A percentile compares a stretch with the other conserved stretches of the same genome.
Evolutionary conservation across 2,329 filamentous ascomycete genomes (phyloP).

Genomic region (Curvularia verruculosa): DNA sequence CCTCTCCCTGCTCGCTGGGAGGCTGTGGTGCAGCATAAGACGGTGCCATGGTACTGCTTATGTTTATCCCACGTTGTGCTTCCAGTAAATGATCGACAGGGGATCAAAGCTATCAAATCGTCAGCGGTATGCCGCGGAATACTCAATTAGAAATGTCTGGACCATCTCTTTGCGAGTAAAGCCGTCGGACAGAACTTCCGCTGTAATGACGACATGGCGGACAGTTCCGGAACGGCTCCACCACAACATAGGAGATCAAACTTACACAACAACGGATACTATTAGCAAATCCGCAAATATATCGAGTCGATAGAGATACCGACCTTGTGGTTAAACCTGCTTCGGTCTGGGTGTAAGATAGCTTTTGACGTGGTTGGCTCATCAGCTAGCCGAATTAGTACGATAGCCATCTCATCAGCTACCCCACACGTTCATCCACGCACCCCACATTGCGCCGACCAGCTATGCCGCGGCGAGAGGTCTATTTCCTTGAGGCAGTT

Average conservation of each 20-base stretch:
- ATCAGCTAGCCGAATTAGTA: constrained; percentile 1
- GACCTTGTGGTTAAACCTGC: background rate
- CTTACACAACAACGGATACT: background rate
- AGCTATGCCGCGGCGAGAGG: background rate
- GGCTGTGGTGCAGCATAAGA: constrained; percentile 39
- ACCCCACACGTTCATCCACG: constrained; percentile 3
- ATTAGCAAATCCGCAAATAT: background rate
- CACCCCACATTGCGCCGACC: constrained; percentile 1
- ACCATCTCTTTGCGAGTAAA: background rate
- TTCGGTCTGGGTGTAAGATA: background rate
- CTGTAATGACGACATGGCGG: constrained; percentile 1
- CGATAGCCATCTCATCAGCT: background rate
- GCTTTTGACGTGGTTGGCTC: constrained; percentile 6
- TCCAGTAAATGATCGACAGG: background rate
- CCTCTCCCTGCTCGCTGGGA: constrained; percentile 33
- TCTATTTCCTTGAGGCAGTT: background rate
- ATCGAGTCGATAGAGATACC: background rate
- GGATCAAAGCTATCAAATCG: constrained; percentile 2
- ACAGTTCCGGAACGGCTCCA: background rate
- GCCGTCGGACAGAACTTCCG: background rate
- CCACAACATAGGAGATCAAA: background rate
- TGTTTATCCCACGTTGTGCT: constrained; percentile 1
- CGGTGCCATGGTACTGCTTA: constrained; percentile 19
- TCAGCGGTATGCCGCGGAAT: constrained; percentile 5
- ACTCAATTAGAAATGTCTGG: background rate